Evolutionary conservation across 805 yeast species (phyloP).

Genomic region (Brettanomyces sp.): DNA sequence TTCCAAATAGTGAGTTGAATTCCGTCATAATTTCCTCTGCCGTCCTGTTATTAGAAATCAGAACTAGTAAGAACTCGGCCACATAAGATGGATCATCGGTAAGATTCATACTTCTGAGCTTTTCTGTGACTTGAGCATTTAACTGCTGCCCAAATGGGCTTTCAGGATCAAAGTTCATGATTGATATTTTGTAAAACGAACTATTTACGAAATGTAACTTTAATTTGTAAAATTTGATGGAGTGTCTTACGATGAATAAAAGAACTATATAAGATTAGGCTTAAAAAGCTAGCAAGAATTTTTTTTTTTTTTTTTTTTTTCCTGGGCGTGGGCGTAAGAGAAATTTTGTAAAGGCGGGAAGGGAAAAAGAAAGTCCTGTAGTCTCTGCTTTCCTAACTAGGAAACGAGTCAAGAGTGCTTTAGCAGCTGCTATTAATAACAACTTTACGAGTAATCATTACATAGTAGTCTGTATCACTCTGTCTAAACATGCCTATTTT

Average conservation of each 20-base stretch:
- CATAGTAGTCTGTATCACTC: no score
- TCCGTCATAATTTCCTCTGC: constrained; percentile 54
- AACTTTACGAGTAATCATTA: not conserved
- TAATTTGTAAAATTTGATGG: no score
- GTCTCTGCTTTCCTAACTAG: not conserved
- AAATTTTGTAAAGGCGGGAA: not conserved
- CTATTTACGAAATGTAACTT: no score
- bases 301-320: not conserved
- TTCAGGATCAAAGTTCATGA: constrained; percentile 16
- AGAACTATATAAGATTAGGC: no score
- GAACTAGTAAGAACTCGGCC: constrained; percentile 65
- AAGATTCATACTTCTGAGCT: constrained; percentile 31
- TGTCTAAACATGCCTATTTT: no score
- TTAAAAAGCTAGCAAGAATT: no score
- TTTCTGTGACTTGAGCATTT: constrained; percentile 33
- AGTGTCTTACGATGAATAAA: no score
- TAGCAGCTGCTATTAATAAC: not conserved
- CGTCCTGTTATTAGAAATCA: constrained; percentile 59
- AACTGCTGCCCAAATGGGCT: constrained; percentile 31
- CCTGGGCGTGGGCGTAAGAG: not conserved
- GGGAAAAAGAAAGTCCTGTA: not conserved
- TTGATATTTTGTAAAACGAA: not conserved
- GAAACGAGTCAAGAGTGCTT: not conserved
- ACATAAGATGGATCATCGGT: constrained; percentile 49
- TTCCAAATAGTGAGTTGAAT: constrained; percentile 51